Evolutionary conservation across 805 yeast species (phyloP).

Genomic region (Vanderwaltozyma verrucispora): DNA sequence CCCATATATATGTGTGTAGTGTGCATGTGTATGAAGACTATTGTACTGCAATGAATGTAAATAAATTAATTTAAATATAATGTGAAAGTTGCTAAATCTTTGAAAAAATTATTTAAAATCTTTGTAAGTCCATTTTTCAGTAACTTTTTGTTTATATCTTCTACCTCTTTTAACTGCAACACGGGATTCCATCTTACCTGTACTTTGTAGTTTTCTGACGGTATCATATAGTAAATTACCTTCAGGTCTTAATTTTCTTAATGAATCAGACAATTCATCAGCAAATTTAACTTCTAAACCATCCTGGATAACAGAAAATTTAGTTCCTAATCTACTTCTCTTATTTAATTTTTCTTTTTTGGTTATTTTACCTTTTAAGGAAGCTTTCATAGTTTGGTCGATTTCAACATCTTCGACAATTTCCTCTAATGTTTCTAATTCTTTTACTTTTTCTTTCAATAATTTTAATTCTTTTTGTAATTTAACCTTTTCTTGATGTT

Average conservation of each 20-base stretch:
- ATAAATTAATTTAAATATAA: not conserved
- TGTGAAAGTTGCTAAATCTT: not conserved
- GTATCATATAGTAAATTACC: constrained; percentile 79
- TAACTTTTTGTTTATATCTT: constrained; percentile 60
- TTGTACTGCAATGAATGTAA: not conserved
- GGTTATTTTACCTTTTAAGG: constrained; percentile 14
- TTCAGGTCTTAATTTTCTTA: constrained; percentile 80
- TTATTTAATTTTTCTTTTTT: constrained; percentile 27
- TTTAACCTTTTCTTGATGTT: constrained; percentile 47
- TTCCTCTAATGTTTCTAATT: constrained; percentile 41
- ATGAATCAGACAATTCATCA: constrained; percentile 77
- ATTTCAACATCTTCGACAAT: constrained; percentile 23
- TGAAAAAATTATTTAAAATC: constrained; percentile 50
- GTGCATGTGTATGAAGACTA: too few species aligned
- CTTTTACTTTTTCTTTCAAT: constrained; percentile 49
- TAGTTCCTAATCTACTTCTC: constrained; percentile 35
- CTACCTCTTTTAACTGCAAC: constrained; percentile 51
- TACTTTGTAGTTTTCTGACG: constrained; percentile 68
- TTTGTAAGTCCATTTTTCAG: constrained; percentile 91
- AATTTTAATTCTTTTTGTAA: constrained; percentile 48
- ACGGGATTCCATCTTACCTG: constrained; percentile 82
- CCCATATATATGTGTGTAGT: too few species aligned
- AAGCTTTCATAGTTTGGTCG: constrained; percentile 4
- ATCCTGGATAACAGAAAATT: constrained; percentile 37
- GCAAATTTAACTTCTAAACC: constrained; percentile 69